Evolutionary conservation across 2,329 filamentous ascomycete species (phyloP), one percentile per base, ranked within the genome.

Genomic region (Epicoccum sorghinum): DNA sequence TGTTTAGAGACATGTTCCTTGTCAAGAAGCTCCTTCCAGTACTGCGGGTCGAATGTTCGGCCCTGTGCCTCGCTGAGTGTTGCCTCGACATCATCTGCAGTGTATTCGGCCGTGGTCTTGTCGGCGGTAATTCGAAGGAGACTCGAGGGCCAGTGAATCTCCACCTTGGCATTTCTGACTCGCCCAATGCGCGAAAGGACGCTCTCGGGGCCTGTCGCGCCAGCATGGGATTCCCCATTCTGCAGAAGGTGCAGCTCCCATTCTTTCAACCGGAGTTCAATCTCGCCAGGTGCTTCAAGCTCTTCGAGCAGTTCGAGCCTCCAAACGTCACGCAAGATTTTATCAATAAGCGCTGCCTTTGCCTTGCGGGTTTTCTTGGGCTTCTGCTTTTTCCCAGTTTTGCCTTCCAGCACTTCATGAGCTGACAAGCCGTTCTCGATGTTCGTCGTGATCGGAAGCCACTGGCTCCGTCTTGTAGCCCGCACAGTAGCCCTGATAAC

Each of bases 71-170:
- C 55, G 27, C 58, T 45, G 22, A 75, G 44, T 1, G 64, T 56
- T 9, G 61, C 46, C 40, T 71, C 65, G 24, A 76, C 56, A 45
- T 76, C 73, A 37, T 71, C 61, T 3, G 71, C 70, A 6, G 69
- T 68, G 42, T 74, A 73, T 39, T 74, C 70, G 12, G 72, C 69
- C 23, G 63, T 71, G 40, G 49, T 69, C 41, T 73, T 74, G 48
- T 73, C 68, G 27, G 72, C 72, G 7, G 69, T 76, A 29, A 76
- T 73, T 18, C 73, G 70, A 9, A 76, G 46, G 14, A 73, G 57
- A 32, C 59, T 60, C 32, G 69, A 59, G 3, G 55, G 48, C 30
- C 54, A 47, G 32, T 66, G 60, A 13, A 71, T 55, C 33, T 76
- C 67, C 8, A 74, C 46, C 29, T 63, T 75, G 23, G 62, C 71